Base-by-base conservation (phyloP, 169 alveolate genomes). In the Plasmodium vivax region DNA sequence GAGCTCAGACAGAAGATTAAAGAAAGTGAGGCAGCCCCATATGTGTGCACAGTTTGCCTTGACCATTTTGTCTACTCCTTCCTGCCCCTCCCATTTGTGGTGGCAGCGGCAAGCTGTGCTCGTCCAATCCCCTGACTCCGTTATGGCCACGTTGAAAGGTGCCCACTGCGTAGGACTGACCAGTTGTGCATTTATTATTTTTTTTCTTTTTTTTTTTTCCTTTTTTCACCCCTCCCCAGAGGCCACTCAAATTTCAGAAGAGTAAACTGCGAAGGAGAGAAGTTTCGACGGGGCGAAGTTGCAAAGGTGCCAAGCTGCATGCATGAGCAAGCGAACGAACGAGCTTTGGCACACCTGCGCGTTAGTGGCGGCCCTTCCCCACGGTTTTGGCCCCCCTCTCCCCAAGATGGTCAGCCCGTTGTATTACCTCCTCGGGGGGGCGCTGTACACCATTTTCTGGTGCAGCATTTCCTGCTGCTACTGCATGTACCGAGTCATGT, bases 201-300 rank as follows among this genome's bases (percentile, higher is more conserved):
- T 58, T 83, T 58, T 14, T 27, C 68, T 58, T 79, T 58, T 56
- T 87, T 58, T 36, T 79, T 9, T 16, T 41, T 23, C 27, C 0
- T 23, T 23, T 85, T 87, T 16, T 30, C 81, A 8, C 45, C 10
- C 41, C 27, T 87, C 79, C 58, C 30, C 56, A 88, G 94, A 88
- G 51, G 88, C 94, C 47, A 88, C 94, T 79, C 94, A 88, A 88
- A 88, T 88, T 19, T 88, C 94, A 30, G 94, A 88, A 88, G 88
- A 88, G 58, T 88, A 45, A 88, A 58, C 68, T 36, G 34, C 68
- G 41, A 68, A 58, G 43, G 38, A 23, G 27, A 23, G 27, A 23
- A 23, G 27, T 23, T 23, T 23, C 27, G 27, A 23, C 27, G 27
- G 27, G 27, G 34, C 68, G 41, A 68, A 58, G 43, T 14, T 62